These are phyloP conservation scores for Poterioochromonas sp. DNA, from an alignment of 352 stramenopile genomes.

Conservation along the genomic window DNA sequence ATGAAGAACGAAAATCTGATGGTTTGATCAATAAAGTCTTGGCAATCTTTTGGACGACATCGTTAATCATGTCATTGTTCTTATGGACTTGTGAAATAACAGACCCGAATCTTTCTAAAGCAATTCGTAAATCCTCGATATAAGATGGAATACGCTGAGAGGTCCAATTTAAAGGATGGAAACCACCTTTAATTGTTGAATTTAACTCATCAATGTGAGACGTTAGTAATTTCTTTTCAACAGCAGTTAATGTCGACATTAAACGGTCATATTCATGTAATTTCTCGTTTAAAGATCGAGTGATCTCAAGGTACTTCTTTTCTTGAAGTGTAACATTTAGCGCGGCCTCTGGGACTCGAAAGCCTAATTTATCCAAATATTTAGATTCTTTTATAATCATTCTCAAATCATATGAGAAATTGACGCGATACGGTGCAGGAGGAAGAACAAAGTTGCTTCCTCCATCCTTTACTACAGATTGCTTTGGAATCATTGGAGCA, in stretches of 20 bases:
- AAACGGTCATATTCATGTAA: conserved; percentile 75
- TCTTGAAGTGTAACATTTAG: conserved; percentile 90
- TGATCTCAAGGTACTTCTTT: conserved; percentile 87
- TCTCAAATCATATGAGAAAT: conserved; percentile 79
- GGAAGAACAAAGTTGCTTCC: conserved; percentile 54
- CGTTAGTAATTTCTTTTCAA: conserved; percentile 76
- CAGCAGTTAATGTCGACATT: conserved; percentile 63
- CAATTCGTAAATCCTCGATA: conserved; percentile 77
- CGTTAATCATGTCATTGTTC: conserved; percentile 83
- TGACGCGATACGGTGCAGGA: conserved; percentile 76
- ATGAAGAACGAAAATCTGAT: conserved; percentile 73
- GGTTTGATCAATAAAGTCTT: conserved; percentile 80
- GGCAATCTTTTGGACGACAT: conserved; percentile 78
- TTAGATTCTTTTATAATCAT: conserved; percentile 90
- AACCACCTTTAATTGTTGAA: conserved; percentile 51
- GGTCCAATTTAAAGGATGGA: conserved; percentile 91
- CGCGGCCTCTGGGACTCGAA: conserved; percentile 78
- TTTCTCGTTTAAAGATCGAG: conserved; percentile 79
- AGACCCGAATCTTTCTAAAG: conserved; percentile 81
- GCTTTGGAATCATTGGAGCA: conserved; percentile 54
- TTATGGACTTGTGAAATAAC: conserved; percentile 88
- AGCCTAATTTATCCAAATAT: conserved; percentile 85
- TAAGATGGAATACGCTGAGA: conserved; percentile 87
- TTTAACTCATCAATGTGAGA: conserved; percentile 74
- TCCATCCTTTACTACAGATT: conserved; percentile 51